Evolutionary conservation across 2,329 filamentous ascomycete genomes (phyloP), one percentile per base, ranked within the genome.

Genomic region (Cercospora beticola): DNA sequence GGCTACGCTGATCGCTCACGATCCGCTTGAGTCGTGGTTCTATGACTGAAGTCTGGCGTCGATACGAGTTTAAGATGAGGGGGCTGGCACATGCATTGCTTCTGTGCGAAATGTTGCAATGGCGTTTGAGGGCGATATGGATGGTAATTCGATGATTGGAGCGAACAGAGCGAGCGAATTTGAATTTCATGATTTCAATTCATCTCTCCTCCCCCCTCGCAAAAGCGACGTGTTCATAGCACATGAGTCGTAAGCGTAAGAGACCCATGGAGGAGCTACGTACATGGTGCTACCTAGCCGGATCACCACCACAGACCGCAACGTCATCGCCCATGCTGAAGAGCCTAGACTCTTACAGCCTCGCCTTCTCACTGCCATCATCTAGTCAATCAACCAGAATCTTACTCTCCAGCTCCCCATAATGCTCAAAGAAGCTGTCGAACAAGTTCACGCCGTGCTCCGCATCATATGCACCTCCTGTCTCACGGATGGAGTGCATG

Each of bases 401-500:
- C 80, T 88, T 94, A 72, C 87, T 84, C 82, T 97, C 92, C 74
- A 97, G 79, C 72, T 88, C 87, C n/a, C 91, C 91, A 78, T 93
- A 99, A 77, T 91, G 87, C 74, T 90, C 85, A 79, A 97, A 94
- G 82, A 97, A 99, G 74, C 90, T 88, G 72, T 91, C 89, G 80
- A 99, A 98, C 64, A 99, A 79, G 76, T 90, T 90, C 72, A 97
- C 89, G 0, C 92, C 92, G 81, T 95, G 88, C 74, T 91, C 92
- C 0, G 98, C 91, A 81, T 99, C 94, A 75, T 93, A 88, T 1
- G 90, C 89, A 46, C 95, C 95, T 26, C 92, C 92, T 54, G 92
- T 97, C 85, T 98, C 95, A 65, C 95, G 89, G 77, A 97, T 97
- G 78, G 92, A 95, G 82, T 98, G 94, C 95, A 98, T 98, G 78